Percentiles rank a stretch among this genome's conserved stretches.
phyloP scores from a whole-genome alignment of 1,284 basidiomycete species.

The Puccinia polysora region DNA sequence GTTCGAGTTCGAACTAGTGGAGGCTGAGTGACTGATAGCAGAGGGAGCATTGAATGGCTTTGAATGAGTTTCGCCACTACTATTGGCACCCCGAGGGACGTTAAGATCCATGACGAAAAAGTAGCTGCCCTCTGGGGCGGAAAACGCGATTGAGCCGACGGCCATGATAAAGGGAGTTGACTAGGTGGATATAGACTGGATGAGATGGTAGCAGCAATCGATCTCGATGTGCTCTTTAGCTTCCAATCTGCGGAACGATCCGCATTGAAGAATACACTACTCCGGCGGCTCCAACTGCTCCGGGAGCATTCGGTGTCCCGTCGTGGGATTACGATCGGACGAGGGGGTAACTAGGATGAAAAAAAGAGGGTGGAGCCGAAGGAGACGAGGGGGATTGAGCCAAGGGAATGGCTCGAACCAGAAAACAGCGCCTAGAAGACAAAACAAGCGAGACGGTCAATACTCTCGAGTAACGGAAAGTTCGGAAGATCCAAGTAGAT shows the following conservation, averaged over 20 bases:
- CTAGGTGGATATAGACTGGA: background rate
- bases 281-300: too few species aligned
- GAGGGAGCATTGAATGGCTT: background rate
- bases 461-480: too few species aligned
- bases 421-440: too few species aligned
- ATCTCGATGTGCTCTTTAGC: background rate
- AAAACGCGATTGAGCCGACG: constrained; percentile 14
- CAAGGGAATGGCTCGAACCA: too few species aligned
- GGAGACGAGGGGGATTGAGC: too few species aligned
- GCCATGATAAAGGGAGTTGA: background rate
- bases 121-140: constrained; percentile 18
- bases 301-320: too few species aligned
- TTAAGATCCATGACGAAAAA: constrained; percentile 22
- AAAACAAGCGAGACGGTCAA: too few species aligned
- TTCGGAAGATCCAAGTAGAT: too few species aligned
- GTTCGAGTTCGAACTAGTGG: background rate
- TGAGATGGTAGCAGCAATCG: background rate
- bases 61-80: background rate
- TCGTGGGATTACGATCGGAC: too few species aligned
- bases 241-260: background rate
- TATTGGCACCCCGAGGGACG: background rate
- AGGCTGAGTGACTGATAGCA: background rate
- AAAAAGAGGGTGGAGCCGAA: too few species aligned
- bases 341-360: too few species aligned
- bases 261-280: too few species aligned